Percentiles rank a stretch among this genome's conserved stretches.
Conservation (phyloP, 768 basidiomycete genomes). For the Lactarius vividus region DNA sequence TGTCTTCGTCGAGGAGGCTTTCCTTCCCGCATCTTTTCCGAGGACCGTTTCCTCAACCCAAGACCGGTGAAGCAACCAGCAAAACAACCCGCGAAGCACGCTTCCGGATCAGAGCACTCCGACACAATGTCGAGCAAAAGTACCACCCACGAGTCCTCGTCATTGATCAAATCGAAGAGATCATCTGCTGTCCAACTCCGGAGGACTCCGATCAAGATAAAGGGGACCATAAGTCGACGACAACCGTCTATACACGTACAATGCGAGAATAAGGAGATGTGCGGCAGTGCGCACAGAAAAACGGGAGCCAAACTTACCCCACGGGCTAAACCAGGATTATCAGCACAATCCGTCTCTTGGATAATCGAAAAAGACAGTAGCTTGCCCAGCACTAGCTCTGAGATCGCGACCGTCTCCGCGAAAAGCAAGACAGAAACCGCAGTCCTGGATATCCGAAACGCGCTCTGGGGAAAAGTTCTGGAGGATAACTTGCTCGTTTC, state of each 20-base stretch:
- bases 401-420: slow-evolving; percentile 4
- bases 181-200: not conserved
- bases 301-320: not conserved
- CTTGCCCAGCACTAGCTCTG: slow-evolving; percentile 27
- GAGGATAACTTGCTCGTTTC: not conserved
- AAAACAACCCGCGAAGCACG: not conserved
- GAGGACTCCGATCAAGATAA: slow-evolving; percentile 10
- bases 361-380: slow-evolving; percentile 47
- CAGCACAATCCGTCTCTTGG: slow-evolving; percentile 47
- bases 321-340: not conserved
- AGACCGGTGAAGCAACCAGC: slow-evolving; percentile 9
- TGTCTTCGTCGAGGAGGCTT: slow-evolving; percentile 16
- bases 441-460: slow-evolving; percentile 38
- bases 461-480: slow-evolving; percentile 31
- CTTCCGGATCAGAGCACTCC: not conserved
- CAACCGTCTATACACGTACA: not conserved
- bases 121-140: not conserved
- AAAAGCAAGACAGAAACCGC: slow-evolving; percentile 33
- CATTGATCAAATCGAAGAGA: not conserved
- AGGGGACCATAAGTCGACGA: not conserved
- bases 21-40: slow-evolving; percentile 29
- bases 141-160: not conserved
- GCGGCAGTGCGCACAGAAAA: not conserved
- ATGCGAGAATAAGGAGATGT: slow-evolving; percentile 1
- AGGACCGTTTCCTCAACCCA: slow-evolving; percentile 29